Base-by-base conservation (phyloP, 2,329 filamentous ascomycete genomes). In the Alternaria solani region DNA sequence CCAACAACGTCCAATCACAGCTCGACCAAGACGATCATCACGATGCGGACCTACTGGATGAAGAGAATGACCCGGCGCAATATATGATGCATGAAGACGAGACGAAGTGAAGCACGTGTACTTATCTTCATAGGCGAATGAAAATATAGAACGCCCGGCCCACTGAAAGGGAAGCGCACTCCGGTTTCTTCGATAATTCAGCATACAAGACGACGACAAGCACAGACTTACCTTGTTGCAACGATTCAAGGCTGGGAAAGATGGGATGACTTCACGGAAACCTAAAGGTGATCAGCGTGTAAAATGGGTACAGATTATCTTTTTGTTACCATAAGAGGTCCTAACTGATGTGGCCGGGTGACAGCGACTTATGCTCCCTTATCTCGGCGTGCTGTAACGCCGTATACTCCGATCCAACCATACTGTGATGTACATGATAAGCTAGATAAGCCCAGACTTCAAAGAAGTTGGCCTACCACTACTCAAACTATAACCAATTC, bases 281-380 rank as follows among this genome's bases (percentile, higher is more conserved):
- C 61, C 68, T 71, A 59, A 42, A 61, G 48, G 57, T 34, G 41
- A 71, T 71, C 67, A 71, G 68, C 68, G 53, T 61, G 60, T 64
- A 61, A 65, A 66, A 48, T 51, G 55, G 51, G 51, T 57, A 55
- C 49, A 68, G 57, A 68, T 69, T 71, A 61, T 63, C 60, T 66
- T 63, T 65, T 64, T 51, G 54, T 69, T 69, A 71, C 68, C 68
- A 66, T 66, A 62, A 43, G 34, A 43, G 52, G 52, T 51, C 52
- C 52, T 53, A 59, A 55, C 47, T 60, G 52, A 59, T 56, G 51
- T 44, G 36, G 44, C 57, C 39, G 39, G 46, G 20, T 49, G 48
- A 34, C 20, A 42, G 57, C 47, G 42, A 59, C 20, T 49, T 52
- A 46, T 30, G 48, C 23, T 39, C 48, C 42, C 42, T 48, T 46